Evolutionary conservation across 768 basidiomycete genomes (phyloP), one percentile per base, ranked within the genome.

Genomic region (Xerocomellus amylosporus): DNA sequence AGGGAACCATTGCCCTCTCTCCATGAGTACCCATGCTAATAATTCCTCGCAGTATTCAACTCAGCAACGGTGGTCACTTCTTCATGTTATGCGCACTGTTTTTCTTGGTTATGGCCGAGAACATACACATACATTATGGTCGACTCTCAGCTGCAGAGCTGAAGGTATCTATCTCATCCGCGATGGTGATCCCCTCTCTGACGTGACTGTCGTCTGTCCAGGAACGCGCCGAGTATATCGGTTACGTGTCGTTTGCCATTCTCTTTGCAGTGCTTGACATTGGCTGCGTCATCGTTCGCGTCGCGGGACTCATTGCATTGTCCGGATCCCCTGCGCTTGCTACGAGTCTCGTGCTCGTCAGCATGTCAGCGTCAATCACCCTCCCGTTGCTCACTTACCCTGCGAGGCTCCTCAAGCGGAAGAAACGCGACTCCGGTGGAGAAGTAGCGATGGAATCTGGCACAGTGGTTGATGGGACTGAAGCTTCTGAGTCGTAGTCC

Each of bases 81-180:
- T 45, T 65, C 48, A 60, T 40, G 53, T 19, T 60, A 8, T 58
- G 49, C 19, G 12, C 53, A 1, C 37, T 66, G 30, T 56, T 40
- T 6, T 58, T 67, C 22, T 30, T 66, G 38, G 31, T 56, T 0
- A 53, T 63, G 56, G 58, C 66, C 0, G 65, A 68, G 49, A 58
- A 31, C 10, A 58, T 63, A 9, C 61, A 49, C 22, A 20, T 66
- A 2, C 49, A 48, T 8, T 66, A 67, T 20, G 61, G 54, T 49
- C 55, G 66, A 43, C 59, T 68, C 41, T 48, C 66, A 39, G 50
- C 66, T 37, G n/a, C 30, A 1, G 45, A 66, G 24, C 51, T 68
- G 1, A 68, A 68, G 61, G 65, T 66, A 60, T n/a, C 2, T 1
- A n/a, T 28, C 39, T 26, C 19, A n/a, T 30, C 17, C 6, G 20